Percentiles rank a stretch among this genome's conserved stretches.
Evolutionary conservation across 768 basidiomycete species (phyloP).

Genomic region (Tylopilus plumbeoviolaceoides): DNA sequence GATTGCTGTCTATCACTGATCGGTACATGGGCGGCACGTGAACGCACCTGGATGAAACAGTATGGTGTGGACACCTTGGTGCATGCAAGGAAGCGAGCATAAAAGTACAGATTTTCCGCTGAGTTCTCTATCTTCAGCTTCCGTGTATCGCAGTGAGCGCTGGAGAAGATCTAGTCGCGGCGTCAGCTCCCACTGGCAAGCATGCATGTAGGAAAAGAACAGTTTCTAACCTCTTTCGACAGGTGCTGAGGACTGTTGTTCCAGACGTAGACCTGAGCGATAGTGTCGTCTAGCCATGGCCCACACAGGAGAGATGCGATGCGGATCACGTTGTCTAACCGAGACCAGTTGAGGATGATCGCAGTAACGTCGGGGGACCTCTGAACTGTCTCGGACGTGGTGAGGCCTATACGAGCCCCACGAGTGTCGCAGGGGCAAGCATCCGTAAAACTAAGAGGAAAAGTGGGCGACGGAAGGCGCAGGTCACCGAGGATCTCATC

Average conservation of each 20-base stretch:
- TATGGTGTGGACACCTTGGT: slow-evolving; percentile 44
- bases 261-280: slow-evolving; percentile 55
- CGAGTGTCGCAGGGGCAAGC: not conserved
- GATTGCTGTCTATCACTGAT: slow-evolving; percentile 1
- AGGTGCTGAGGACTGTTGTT: slow-evolving; percentile 53
- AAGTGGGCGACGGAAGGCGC: slow-evolving; percentile 11
- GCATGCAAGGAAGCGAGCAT: slow-evolving; percentile 60
- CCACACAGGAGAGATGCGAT: slow-evolving; percentile 52
- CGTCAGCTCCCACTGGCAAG: not conserved
- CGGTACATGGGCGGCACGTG: not conserved
- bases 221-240: slow-evolving; percentile 37
- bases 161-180: slow-evolving; percentile 37
- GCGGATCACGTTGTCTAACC: slow-evolving; percentile 54
- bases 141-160: slow-evolving; percentile 37
- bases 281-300: slow-evolving; percentile 39
- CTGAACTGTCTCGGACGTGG: not conserved
- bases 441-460: slow-evolving; percentile 18
- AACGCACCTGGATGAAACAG: slow-evolving; percentile 59
- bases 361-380: slow-evolving; percentile 45
- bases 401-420: slow-evolving; percentile 14
- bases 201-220: not conserved
- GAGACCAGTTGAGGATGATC: slow-evolving; percentile 65
- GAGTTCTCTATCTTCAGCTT: slow-evolving; percentile 56
- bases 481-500: slow-evolving; percentile 13
- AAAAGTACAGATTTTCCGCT: slow-evolving; percentile 53